A percentile compares a stretch with the other conserved stretches of the same genome.
Evolutionary conservation across 2,329 filamentous ascomycete genomes (phyloP).

Genomic region (Stachybotrys elegans): DNA sequence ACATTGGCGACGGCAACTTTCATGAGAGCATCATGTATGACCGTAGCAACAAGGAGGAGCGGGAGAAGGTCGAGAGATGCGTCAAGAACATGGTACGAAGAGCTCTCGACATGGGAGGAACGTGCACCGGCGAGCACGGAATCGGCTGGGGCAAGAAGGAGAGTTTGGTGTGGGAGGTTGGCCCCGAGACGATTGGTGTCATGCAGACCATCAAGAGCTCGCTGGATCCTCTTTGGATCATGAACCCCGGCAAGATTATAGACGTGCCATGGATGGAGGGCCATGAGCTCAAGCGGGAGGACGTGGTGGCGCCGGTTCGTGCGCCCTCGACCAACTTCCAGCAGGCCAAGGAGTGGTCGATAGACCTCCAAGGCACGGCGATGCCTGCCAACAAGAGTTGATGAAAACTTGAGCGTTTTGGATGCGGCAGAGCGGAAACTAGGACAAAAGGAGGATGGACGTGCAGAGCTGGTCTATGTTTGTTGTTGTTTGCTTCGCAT

Average conservation of each 20-base stretch:
- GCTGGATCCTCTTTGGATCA: constrained; percentile 79
- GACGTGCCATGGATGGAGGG: constrained; percentile 47
- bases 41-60: constrained; percentile 61
- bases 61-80: constrained; percentile 70
- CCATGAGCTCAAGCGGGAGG: constrained; percentile 12
- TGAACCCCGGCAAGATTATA: constrained; percentile 93
- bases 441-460: too few species aligned
- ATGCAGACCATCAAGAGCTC: constrained; percentile 83
- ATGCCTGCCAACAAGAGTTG: too few species aligned
- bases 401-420: too few species aligned
- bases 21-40: constrained; percentile 91
- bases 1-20: constrained; percentile 93
- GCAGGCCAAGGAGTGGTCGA: not conserved
- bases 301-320: constrained; percentile 18
- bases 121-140: constrained; percentile 84
- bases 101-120: constrained; percentile 92
- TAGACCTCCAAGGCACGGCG: not conserved
- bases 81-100: constrained; percentile 87
- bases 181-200: constrained; percentile 71
- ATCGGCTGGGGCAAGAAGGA: constrained; percentile 84
- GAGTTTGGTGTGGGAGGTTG: constrained; percentile 72
- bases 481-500: too few species aligned
- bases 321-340: constrained; percentile 6
- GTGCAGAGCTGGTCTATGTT: too few species aligned
- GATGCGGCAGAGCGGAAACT: too few species aligned